These are phyloP conservation scores for Colletotrichum sp. DNA, from an alignment of 2,329 filamentous ascomycete genomes.

Conservation along the genomic window DNA sequence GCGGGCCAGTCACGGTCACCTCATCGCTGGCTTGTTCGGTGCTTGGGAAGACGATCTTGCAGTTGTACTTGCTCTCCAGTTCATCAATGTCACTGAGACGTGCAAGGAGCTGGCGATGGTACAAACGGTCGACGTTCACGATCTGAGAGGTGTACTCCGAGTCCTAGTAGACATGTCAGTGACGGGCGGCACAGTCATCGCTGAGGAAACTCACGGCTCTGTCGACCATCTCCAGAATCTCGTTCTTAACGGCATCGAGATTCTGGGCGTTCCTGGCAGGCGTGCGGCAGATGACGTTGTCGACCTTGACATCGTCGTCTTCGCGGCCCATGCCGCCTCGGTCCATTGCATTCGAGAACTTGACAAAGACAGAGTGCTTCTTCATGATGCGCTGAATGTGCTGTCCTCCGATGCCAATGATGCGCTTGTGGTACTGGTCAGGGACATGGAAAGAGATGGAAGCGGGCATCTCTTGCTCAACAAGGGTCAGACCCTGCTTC, in stretches of 20 bases:
- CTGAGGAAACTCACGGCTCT: constrained; percentile 70
- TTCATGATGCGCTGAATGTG: constrained; percentile 99
- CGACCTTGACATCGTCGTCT: constrained; percentile 97
- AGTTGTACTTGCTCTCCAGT: constrained; percentile 98
- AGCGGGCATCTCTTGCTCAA: constrained; percentile 98
- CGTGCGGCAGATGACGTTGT: constrained; percentile 98
- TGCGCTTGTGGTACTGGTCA: constrained; percentile 98
- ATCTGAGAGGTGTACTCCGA: constrained; percentile 96
- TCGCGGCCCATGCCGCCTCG: constrained; percentile 90
- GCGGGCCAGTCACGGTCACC: constrained; percentile 92
- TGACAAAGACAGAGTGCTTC: constrained; percentile 99
- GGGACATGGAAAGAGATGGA: constrained; percentile 99
- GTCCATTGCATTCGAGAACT: constrained; percentile 99
- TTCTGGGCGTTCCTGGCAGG: constrained; percentile 97
- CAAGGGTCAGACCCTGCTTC: constrained; percentile 88
- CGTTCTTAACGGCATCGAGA: constrained; percentile 94
- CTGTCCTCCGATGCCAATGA: constrained; percentile 97
- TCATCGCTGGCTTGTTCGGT: constrained; percentile 97
- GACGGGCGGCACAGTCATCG: background rate
- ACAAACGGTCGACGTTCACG: constrained; percentile 91
- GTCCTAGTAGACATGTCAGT: constrained; percentile 58
- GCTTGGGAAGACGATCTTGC: constrained; percentile 98
- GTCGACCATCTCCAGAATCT: constrained; percentile 99
- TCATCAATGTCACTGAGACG: constrained; percentile 90
- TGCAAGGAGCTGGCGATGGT: constrained; percentile 91